Conservation (phyloP, 352 stramenopile genomes). For the Phytophthora macrochlamydospora region DNA sequence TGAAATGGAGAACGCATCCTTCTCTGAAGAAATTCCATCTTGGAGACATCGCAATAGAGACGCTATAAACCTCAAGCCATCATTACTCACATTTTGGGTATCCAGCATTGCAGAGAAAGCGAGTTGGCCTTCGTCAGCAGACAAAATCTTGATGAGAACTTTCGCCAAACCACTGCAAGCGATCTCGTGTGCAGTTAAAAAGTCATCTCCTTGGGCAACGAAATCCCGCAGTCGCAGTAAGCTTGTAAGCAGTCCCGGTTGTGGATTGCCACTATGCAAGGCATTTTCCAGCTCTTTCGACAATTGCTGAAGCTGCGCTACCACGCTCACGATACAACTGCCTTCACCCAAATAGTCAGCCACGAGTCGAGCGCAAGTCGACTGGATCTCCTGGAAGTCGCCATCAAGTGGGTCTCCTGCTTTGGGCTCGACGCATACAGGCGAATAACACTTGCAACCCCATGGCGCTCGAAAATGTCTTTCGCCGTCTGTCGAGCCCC, state of each 20-base stretch:
- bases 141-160: conserved; percentile 41
- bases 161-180: conserved; percentile 59
- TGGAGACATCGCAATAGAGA: conserved; percentile 53
- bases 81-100: conserved; percentile 3
- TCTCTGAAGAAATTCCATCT: conserved; percentile 67
- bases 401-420: conserved; percentile 23
- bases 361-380: conserved; percentile 37
- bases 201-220: conserved; percentile 29
- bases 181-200: conserved; percentile 68
- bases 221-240: conserved; percentile 36
- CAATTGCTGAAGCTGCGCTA: conserved; percentile 38
- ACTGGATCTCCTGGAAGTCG: conserved; percentile 35
- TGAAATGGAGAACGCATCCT: conserved; percentile 52
- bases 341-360: conserved; percentile 45
- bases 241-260: conserved; percentile 10
- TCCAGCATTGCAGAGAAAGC: conserved; percentile 47
- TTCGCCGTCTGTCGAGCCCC: conserved; percentile 23
- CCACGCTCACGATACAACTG: conserved; percentile 34
- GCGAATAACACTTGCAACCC: conserved; percentile 56
- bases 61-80: conserved; percentile 26
- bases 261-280: neutral
- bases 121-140: conserved; percentile 27
- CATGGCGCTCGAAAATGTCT: conserved; percentile 59
- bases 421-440: conserved; percentile 42
- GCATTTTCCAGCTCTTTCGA: conserved; percentile 32